Conservation (phyloP, 306 rosid genomes). For the Oemleria cerasiformis region DNA sequence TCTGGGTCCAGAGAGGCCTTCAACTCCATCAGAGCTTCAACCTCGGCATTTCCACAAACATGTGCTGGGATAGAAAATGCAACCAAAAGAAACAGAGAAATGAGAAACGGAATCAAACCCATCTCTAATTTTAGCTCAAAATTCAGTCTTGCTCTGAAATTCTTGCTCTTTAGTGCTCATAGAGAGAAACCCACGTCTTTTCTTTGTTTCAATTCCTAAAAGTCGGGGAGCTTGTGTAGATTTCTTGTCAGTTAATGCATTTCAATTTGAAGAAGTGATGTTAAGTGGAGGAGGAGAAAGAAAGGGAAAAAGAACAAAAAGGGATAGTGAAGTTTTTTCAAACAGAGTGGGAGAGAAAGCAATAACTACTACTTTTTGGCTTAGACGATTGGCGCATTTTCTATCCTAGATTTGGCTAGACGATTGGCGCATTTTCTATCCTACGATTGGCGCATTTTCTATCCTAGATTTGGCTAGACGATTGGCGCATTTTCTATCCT, state of each 20-base stretch:
- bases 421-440: conserved; percentile 22
- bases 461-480: too few relatives aligned
- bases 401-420: too few relatives aligned
- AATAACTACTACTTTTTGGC: conserved; percentile 32
- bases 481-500: conserved; percentile 11
- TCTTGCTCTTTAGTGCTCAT: not conserved
- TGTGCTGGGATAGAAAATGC: conserved; percentile 7
- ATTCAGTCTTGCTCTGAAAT: not conserved
- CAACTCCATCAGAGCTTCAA: conserved; percentile 68
- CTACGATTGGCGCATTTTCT: too few relatives aligned
- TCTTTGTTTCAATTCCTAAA: not conserved
- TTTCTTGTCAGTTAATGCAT: conserved; percentile 9
- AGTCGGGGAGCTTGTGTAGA: conserved; percentile 18
- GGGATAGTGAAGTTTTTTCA: conserved; percentile 5
- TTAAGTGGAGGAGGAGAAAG: conserved; percentile 13
- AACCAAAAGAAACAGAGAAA: conserved; percentile 28
- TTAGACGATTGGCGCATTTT: too few relatives aligned
- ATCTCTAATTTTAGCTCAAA: conserved; percentile 30
- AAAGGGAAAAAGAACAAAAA: not conserved
- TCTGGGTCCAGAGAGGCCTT: conserved; percentile 83
- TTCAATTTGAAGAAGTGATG: not conserved
- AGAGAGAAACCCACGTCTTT: conserved; percentile 32
- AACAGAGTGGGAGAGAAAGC: not conserved
- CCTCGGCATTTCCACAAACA: conserved; percentile 66
- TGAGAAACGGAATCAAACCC: conserved; percentile 29